A percentile compares a stretch with the other conserved stretches of the same genome.
Conservation (phyloP, 1,284 basidiomycete genomes). For the Ceratobasidium sp. region DNA sequence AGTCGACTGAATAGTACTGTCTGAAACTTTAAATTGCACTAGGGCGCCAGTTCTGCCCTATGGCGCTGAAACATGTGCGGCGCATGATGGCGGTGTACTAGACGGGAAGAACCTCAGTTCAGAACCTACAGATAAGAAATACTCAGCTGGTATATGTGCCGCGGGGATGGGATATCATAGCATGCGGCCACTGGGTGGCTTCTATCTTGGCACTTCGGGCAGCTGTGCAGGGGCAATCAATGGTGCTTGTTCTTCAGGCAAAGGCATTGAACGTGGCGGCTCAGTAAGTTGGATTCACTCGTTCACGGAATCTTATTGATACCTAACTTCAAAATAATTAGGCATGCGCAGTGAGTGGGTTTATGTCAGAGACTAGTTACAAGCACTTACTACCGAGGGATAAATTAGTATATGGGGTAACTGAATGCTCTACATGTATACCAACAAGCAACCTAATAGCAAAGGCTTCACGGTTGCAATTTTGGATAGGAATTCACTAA, state of each 20-base stretch:
- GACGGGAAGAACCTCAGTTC: neutral
- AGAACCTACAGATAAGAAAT: neutral
- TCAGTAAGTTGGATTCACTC: too few species aligned
- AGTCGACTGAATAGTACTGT: neutral
- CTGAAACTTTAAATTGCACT: neutral
- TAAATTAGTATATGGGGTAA: too few species aligned
- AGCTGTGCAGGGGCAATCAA: neutral
- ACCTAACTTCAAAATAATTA: too few species aligned
- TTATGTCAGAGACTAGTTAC: too few species aligned
- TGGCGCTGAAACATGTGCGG: constrained; percentile 29
- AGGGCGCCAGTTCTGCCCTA: constrained; percentile 19
- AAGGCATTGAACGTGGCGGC: neutral
- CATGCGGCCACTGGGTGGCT: neutral
- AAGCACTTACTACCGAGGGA: too few species aligned
- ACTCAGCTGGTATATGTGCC: constrained; percentile 16
- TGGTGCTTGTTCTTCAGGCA: constrained; percentile 19
- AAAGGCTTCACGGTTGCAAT: too few species aligned
- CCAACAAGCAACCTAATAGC: too few species aligned
- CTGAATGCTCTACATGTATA: too few species aligned
- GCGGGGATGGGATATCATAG: constrained; percentile 14
- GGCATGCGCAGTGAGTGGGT: too few species aligned
- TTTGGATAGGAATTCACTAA: too few species aligned
- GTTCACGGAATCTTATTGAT: too few species aligned
- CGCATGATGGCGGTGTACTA: constrained; percentile 24
- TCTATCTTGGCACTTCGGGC: constrained; percentile 5